These are phyloP conservation scores for Samsoniella hepiali DNA, from an alignment of 2,329 filamentous ascomycete genomes.

Conservation along the genomic window DNA sequence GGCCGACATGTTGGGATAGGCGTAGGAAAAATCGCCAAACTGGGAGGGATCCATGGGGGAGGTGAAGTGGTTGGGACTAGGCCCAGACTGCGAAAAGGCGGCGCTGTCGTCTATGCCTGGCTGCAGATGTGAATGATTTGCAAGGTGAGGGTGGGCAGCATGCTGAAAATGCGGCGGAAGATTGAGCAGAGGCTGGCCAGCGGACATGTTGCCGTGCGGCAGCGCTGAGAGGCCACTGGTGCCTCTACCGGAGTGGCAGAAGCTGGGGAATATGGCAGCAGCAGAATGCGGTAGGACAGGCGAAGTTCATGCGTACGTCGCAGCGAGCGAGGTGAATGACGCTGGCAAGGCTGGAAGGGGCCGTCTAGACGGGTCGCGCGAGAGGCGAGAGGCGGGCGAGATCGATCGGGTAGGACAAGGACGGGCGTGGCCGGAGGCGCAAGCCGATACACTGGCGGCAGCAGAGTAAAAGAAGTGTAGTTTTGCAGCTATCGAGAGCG, in stretches of 20 bases:
- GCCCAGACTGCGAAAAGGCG: conserved; percentile 7
- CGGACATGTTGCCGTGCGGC: conserved; percentile 30
- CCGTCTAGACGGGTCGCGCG: background rate
- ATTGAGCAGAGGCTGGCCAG: conserved; percentile 29
- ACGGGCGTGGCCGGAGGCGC: conserved; percentile 2
- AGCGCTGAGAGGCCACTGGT: conserved; percentile 8
- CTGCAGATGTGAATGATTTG: conserved; percentile 4
- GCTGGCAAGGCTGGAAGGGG: background rate
- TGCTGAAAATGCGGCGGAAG: conserved; percentile 29
- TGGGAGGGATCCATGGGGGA: conserved; percentile 44
- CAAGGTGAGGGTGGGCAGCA: conserved; percentile 27
- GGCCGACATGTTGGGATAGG: conserved; percentile 43
- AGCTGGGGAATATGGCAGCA: background rate
- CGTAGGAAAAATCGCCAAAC: conserved; percentile 53
- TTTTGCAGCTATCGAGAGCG: background rate
- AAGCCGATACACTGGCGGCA: background rate
- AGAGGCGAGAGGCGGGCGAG: background rate
- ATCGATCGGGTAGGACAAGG: conserved; percentile 7
- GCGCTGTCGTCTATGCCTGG: conserved; percentile 1
- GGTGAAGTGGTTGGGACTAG: background rate
- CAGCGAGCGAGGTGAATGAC: background rate
- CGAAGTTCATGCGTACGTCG: background rate
- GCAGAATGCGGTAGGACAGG: background rate
- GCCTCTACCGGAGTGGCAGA: conserved; percentile 16
- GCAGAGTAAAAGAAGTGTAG: background rate